A percentile compares a stretch with the other conserved stretches of the same genome.
Evolutionary conservation across 2,329 filamentous ascomycete species (phyloP).

Genomic region (Oidium heveae): DNA sequence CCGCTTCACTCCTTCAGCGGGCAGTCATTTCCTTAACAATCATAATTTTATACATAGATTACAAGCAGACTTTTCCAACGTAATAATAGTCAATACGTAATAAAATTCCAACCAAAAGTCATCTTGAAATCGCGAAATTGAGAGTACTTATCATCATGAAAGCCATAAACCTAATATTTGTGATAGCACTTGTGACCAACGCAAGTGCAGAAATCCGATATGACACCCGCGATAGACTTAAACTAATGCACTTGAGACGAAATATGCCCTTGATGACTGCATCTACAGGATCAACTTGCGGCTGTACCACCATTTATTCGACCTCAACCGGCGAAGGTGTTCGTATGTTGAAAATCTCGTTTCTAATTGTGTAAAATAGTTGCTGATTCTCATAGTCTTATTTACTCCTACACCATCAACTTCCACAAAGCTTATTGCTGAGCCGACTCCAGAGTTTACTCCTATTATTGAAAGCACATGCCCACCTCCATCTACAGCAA

Average conservation of each 20-base stretch:
- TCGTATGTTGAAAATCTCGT: slow-evolving; percentile 22
- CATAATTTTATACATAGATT: slow-evolving; percentile 2
- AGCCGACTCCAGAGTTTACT: not conserved
- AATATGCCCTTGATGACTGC: slow-evolving; percentile 4
- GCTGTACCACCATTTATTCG: slow-evolving; percentile 51
- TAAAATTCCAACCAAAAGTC: slow-evolving; percentile 51
- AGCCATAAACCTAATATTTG: slow-evolving; percentile 37
- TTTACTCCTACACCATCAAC: slow-evolving; percentile 5
- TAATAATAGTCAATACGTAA: not conserved
- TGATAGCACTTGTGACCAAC: slow-evolving; percentile 31
- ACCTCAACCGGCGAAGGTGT: slow-evolving; percentile 43
- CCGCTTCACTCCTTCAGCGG: slow-evolving; percentile 82
- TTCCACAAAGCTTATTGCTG: slow-evolving; percentile 1
- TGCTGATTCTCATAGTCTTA: slow-evolving; percentile 6
- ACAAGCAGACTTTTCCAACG: slow-evolving; percentile 6
- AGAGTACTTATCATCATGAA: slow-evolving; percentile 35
- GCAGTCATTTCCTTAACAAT: slow-evolving; percentile 31
- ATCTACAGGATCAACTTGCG: slow-evolving; percentile 25
- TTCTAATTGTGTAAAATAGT: not conserved
- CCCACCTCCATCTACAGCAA: slow-evolving; percentile 29
- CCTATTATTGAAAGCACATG: slow-evolving; percentile 13
- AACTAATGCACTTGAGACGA: slow-evolving; percentile 28
- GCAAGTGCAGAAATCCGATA: slow-evolving; percentile 24
- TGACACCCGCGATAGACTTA: slow-evolving; percentile 31
- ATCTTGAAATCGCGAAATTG: slow-evolving; percentile 17